Conservation (phyloP, 1,139 yeast species). For the Hyphopichia fennica region DNA sequence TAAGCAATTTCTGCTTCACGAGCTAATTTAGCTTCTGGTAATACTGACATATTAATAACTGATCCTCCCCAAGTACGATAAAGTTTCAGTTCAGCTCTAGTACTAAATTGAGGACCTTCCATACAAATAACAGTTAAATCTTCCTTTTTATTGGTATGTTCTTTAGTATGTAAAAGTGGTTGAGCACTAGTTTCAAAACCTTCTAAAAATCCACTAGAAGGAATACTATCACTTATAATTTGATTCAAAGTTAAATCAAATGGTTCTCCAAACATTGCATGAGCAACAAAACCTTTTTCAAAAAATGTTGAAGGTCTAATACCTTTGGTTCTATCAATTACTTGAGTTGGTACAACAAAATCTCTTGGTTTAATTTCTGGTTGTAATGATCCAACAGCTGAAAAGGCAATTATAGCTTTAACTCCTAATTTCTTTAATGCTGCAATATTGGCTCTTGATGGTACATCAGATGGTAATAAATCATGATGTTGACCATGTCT, state of each 20-base stretch:
- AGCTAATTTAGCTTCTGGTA: slow-evolving; percentile 95
- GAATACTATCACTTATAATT: slow-evolving; percentile 58
- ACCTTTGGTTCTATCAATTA: slow-evolving; percentile 96
- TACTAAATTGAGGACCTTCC: slow-evolving; percentile 99
- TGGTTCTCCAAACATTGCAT: slow-evolving; percentile 97
- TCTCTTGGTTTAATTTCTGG: slow-evolving; percentile 90
- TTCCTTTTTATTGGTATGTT: slow-evolving; percentile 47
- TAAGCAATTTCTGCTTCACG: slow-evolving; percentile 96
- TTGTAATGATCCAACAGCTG: slow-evolving; percentile 95
- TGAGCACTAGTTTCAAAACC: slow-evolving; percentile 38
- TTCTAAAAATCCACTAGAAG: slow-evolving; percentile 53
- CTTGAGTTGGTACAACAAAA: slow-evolving; percentile 91
- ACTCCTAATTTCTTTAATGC: slow-evolving; percentile 89
- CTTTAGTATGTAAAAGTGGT: slow-evolving; percentile 57
- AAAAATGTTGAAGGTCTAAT: slow-evolving; percentile 88
- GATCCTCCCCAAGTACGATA: slow-evolving; percentile 92
- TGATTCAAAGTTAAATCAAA: slow-evolving; percentile 74
- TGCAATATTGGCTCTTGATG: slow-evolving; percentile 91
- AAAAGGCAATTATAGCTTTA: slow-evolving; percentile 84
- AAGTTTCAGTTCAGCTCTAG: slow-evolving; percentile 92
- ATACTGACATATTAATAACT: slow-evolving; percentile 92
- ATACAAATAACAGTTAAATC: slow-evolving; percentile 89
- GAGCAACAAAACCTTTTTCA: slow-evolving; percentile 92
- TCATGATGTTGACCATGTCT: slow-evolving; percentile 94
- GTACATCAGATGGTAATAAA: slow-evolving; percentile 87